Conservation (phyloP, 2,329 filamentous ascomycete species). For the Penicillium sp. region DNA sequence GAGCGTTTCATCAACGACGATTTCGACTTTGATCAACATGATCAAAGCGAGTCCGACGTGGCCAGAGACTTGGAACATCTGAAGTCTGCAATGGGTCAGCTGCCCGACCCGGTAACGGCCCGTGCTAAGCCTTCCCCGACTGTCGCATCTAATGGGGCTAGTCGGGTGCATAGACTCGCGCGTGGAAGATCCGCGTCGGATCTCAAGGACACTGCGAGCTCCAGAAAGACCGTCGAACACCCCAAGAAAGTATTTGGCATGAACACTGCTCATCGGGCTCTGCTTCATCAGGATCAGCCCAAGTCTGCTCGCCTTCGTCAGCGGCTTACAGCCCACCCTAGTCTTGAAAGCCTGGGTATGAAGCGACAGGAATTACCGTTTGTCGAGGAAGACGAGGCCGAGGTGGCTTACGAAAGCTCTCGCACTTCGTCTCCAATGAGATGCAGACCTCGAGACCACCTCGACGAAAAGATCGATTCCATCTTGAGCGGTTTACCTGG, state of each 20-base stretch:
- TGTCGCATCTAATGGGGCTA: constrained; percentile 5
- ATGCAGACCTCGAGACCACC: constrained; percentile 54
- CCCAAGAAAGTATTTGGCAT: constrained; percentile 13
- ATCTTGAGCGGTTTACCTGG: constrained; percentile 73
- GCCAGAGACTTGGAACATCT: constrained; percentile 6
- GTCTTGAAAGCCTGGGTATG: constrained; percentile 28
- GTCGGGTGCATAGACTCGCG: constrained; percentile 8
- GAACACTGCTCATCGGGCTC: constrained; percentile 13
- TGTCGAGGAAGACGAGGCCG: constrained; percentile 17
- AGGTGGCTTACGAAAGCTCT: constrained; percentile 16
- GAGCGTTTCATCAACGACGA: constrained; percentile 38
- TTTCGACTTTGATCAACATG: constrained; percentile 23
- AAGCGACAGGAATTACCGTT: constrained; percentile 22
- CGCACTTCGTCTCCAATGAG: constrained; percentile 38
- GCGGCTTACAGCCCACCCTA: constrained; percentile 27
- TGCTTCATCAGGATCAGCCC: constrained; percentile 17
- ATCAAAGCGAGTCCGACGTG: constrained; percentile 11
- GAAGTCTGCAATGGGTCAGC: constrained; percentile 10
- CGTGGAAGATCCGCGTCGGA: constrained; percentile 17
- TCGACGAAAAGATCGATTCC: constrained; percentile 73
- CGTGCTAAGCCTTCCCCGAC: constrained; percentile 5
- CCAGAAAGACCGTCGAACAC: constrained; percentile 15
- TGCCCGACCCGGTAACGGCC: background rate
- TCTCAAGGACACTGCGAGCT: constrained; percentile 11
- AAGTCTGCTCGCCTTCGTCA: constrained; percentile 23